Evolutionary conservation across 1,139 yeast genomes (phyloP).

Genomic region (Candida sanyaensis): DNA sequence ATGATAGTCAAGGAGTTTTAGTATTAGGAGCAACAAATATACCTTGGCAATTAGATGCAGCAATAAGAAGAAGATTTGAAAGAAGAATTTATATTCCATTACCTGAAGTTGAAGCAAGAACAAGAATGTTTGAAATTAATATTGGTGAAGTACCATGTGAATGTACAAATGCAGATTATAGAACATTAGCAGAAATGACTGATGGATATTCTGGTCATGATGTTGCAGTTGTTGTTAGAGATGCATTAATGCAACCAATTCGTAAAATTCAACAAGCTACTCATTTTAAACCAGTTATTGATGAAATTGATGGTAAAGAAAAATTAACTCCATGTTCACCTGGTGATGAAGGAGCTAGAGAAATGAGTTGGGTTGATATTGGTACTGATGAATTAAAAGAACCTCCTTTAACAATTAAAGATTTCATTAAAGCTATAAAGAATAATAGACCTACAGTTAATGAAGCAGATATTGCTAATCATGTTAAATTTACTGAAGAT

Average conservation of each 20-base stretch:
- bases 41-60: slow-evolving; percentile 99
- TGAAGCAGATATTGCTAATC: slow-evolving; percentile 75
- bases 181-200: slow-evolving; percentile 86
- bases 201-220: slow-evolving; percentile 98
- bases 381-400: slow-evolving; percentile 87
- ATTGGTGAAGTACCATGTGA: slow-evolving; percentile 90
- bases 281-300: slow-evolving; percentile 70
- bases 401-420: slow-evolving; percentile 87
- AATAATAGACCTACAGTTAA: slow-evolving; percentile 95
- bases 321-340: slow-evolving; percentile 93
- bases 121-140: slow-evolving; percentile 91
- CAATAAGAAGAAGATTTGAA: slow-evolving; percentile 95
- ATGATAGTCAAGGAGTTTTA: slow-evolving; percentile 87
- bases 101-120: slow-evolving; percentile 90
- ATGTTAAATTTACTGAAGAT: slow-evolving; percentile 86
- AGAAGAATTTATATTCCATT: slow-evolving; percentile 91
- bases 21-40: slow-evolving; percentile 98
- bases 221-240: slow-evolving; percentile 94
- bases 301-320: slow-evolving; percentile 36
- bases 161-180: slow-evolving; percentile 70
- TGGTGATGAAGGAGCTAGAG: slow-evolving; percentile 83
- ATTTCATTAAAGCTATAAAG: slow-evolving; percentile 89
- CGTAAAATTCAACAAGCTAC: slow-evolving; percentile 96
- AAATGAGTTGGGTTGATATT: slow-evolving; percentile 92
- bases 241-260: slow-evolving; percentile 97